A percentile compares a stretch with the other conserved stretches of the same genome.
Conservation (phyloP, 1,284 basidiomycete species). For the Ustilago crameri region DNA sequence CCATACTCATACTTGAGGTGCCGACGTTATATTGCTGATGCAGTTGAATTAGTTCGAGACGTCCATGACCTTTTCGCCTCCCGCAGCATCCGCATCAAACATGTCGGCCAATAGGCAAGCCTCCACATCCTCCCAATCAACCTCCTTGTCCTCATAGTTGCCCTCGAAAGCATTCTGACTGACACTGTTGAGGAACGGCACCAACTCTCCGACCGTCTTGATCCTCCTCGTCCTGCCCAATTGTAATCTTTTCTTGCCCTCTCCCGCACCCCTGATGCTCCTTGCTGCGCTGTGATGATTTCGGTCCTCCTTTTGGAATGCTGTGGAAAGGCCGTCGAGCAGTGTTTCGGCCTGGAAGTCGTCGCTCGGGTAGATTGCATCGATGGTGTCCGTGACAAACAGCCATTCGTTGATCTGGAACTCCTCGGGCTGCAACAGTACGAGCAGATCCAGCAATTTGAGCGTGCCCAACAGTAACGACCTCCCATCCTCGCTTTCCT, state of each 20-base stretch:
- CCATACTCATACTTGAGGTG: no score
- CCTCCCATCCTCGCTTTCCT: slow-evolving; percentile 81
- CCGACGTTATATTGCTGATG: no score
- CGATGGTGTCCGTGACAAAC: slow-evolving; percentile 96
- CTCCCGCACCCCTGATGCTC: background rate
- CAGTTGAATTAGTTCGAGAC: no score
- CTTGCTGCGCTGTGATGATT: slow-evolving; percentile 4
- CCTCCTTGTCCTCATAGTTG: slow-evolving; percentile 21
- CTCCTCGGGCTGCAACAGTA: slow-evolving; percentile 92
- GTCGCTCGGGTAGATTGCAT: slow-evolving; percentile 88
- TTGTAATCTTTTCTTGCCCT: slow-evolving; percentile 13
- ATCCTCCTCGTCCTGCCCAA: slow-evolving; percentile 14
- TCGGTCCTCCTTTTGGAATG: slow-evolving; percentile 70
- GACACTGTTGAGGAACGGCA: slow-evolving; percentile 34
- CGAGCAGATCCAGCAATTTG: slow-evolving; percentile 90
- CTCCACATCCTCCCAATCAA: slow-evolving; percentile 43
- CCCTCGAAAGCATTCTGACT: slow-evolving; percentile 39
- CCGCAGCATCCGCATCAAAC: slow-evolving; percentile 30
- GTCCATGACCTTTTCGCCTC: no score
- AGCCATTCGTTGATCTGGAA: slow-evolving; percentile 99
- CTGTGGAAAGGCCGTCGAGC: slow-evolving; percentile 87
- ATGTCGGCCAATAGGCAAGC: slow-evolving; percentile 47
- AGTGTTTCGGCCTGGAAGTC: slow-evolving; percentile 85
- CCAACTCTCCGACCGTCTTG: slow-evolving; percentile 19
- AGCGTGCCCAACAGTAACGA: slow-evolving; percentile 85